Base-by-base conservation (phyloP, 352 stramenopile genomes). In the Pythium pyrilobum region DNA sequence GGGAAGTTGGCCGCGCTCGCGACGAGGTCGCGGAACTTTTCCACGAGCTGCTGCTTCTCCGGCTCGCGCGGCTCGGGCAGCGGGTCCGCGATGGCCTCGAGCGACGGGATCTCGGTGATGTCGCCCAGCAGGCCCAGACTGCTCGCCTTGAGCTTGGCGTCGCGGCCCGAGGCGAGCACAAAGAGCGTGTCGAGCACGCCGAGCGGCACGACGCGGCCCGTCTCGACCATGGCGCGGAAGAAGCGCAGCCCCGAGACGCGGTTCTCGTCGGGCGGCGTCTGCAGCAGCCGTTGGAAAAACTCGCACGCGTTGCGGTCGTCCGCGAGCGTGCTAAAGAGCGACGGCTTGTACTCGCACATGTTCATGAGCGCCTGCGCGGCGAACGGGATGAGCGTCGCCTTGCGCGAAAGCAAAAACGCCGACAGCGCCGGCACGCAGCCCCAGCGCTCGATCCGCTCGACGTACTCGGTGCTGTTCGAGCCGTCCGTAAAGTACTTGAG, bases 351-450 rank as follows among this genome's bases (percentile, higher is more conserved):
- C 41, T 87, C 77, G 51, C 77, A 89, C 27, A 89, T 56, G 27
- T 89, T 89, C 78, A 92, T 85, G 51, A 92, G 58, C 10, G 77
- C 80, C 44, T 92, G 78, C 6, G 79, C 81, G 6, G 68, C 81
- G 4, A 82, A 39, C 11, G 81, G 81, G 11, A 92, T 74, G 16
- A 92, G 47, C 24, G 64, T 81, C 31, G 79, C 62, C 49, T 89
- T 89, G 27, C 66, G 69, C 4, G 81, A 89, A 11, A 92, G 66
- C 50, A 92, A 50, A 41, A 92, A 92, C 9, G 71, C 71, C 1
- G 71, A 85, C 3, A 67, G 38, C 34, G 46, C 42, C 1, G 60
- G 48, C 1, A 60, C 43, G 29, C 47, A 60, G 0, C 57, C 54
- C 16, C 43, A 53, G 18, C 47, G 34, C 12, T 55, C 45, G 18